Conservation (phyloP, 1,284 basidiomycete genomes). For the Cryptococcus hybrid region DNA sequence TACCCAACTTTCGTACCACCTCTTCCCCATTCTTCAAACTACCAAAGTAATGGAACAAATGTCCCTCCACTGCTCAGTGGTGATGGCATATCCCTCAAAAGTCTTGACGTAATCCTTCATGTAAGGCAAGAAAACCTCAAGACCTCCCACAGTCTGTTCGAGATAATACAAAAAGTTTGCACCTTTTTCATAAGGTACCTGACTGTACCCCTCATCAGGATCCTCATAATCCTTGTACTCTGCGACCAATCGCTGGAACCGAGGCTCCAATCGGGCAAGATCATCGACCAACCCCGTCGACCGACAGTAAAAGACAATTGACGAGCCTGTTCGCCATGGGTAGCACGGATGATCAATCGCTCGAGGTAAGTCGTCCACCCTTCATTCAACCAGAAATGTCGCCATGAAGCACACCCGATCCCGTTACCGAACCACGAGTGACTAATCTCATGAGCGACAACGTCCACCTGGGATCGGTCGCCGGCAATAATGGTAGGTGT, state of each 20-base stretch:
- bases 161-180: constrained; percentile 67
- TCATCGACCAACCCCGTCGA: constrained; percentile 73
- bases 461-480: constrained; percentile 80
- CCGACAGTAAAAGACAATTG: too few relatives aligned
- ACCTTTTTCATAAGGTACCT: constrained; percentile 71
- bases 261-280: constrained; percentile 57
- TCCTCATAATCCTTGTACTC: constrained; percentile 62
- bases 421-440: constrained; percentile 82
- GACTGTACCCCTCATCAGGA: constrained; percentile 71
- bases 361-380: constrained; percentile 95
- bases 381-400: constrained; percentile 90
- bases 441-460: constrained; percentile 64
- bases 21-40: constrained; percentile 57
- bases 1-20: constrained; percentile 67
- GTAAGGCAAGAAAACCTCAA: constrained; percentile 81
- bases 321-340: constrained; percentile 76
- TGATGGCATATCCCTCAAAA: constrained; percentile 70
- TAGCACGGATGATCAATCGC: constrained; percentile 60
- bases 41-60: constrained; percentile 76
- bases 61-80: constrained; percentile 84
- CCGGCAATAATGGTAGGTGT: constrained; percentile 82
- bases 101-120: constrained; percentile 57
- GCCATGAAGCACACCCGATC: constrained; percentile 53
- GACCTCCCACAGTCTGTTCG: constrained; percentile 78
- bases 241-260: constrained; percentile 80